These are phyloP conservation scores for Cerioporus squamosus DNA, from an alignment of 1,284 basidiomycete species.

Conservation along the genomic window DNA sequence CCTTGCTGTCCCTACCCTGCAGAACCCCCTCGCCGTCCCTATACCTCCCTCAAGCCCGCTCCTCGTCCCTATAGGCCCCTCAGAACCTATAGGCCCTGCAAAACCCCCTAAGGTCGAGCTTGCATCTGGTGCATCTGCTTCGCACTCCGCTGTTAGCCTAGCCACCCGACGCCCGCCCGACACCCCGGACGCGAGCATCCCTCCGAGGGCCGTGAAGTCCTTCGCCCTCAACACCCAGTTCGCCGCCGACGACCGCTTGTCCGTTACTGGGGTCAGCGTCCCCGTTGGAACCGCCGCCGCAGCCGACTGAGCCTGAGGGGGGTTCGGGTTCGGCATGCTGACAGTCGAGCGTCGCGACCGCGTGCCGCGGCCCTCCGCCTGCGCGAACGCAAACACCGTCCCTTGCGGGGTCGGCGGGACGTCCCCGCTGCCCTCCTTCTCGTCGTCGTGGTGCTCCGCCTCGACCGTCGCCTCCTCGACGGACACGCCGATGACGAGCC, in stretches of 20 bases:
- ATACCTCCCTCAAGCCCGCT: too few relatives aligned
- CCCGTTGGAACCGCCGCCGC: constrained; percentile 2
- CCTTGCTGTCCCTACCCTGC: too few relatives aligned
- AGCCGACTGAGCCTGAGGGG: constrained; percentile 13
- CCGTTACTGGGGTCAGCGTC: constrained; percentile 26
- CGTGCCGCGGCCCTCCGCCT: constrained; percentile 30
- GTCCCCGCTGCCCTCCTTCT: constrained; percentile 21
- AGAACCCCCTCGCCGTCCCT: too few relatives aligned
- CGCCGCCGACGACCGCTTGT: constrained; percentile 22
- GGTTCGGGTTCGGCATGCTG: constrained; percentile 36
- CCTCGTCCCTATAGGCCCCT: too few relatives aligned
- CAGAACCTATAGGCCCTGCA: too few relatives aligned
- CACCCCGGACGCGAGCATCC: too few relatives aligned
- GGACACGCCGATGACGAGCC: constrained; percentile 58
- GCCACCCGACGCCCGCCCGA: too few relatives aligned
- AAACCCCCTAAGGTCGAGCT: too few relatives aligned
- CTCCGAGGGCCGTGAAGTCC: constrained; percentile 40
- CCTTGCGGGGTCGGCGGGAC: constrained; percentile 14
- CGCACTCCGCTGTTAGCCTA: too few relatives aligned
- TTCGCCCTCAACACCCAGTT: constrained; percentile 53
- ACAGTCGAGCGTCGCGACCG: constrained; percentile 42
- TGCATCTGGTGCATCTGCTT: too few relatives aligned
- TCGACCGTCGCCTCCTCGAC: constrained; percentile 60
- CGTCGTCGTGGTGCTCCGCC: constrained; percentile 38
- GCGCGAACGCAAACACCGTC: constrained; percentile 42